Evolutionary conservation across 2,329 filamentous ascomycete species (phyloP).

Genomic region (Arthroderma sp.): DNA sequence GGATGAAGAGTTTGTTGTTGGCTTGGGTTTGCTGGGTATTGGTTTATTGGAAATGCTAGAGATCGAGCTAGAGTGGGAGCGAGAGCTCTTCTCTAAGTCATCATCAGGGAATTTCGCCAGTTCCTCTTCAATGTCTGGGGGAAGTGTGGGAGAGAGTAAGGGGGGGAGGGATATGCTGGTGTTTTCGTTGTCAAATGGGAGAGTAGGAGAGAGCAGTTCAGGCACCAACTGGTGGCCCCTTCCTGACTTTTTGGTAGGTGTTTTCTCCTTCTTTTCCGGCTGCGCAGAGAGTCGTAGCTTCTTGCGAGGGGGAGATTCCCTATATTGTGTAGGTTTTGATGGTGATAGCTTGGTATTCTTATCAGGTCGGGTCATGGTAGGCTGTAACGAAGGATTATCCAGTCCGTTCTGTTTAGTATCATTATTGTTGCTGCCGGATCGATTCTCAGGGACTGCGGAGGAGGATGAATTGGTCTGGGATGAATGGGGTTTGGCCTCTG

Average conservation of each 20-base stretch:
- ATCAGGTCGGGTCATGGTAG: background rate
- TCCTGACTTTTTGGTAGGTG: conserved; percentile 17
- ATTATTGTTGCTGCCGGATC: background rate
- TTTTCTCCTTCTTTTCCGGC: conserved; percentile 3
- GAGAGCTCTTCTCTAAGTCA: conserved; percentile 12
- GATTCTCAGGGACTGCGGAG: background rate
- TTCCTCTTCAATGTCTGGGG: conserved; percentile 43
- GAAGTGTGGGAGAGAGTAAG: conserved; percentile 47
- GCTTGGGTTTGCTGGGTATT: conserved; percentile 5
- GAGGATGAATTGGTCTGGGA: conserved; percentile 11
- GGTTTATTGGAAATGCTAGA: conserved; percentile 12
- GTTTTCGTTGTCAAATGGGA: conserved; percentile 25
- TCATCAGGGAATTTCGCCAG: conserved; percentile 33
- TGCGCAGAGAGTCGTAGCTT: conserved; percentile 27
- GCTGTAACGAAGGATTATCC: background rate
- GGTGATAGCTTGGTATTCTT: background rate
- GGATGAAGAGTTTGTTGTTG: background rate
- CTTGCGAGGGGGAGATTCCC: conserved; percentile 23
- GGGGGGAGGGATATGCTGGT: conserved; percentile 35
- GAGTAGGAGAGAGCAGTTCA: conserved; percentile 33
- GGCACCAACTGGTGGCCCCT: conserved; percentile 21
- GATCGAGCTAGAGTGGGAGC: conserved; percentile 15
- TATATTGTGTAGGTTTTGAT: background rate
- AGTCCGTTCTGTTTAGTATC: background rate
- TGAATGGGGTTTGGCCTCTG: conserved; percentile 16